Evolutionary conservation across 2,329 filamentous ascomycete species (phyloP).

Genomic region (Falciphora oryzae): DNA sequence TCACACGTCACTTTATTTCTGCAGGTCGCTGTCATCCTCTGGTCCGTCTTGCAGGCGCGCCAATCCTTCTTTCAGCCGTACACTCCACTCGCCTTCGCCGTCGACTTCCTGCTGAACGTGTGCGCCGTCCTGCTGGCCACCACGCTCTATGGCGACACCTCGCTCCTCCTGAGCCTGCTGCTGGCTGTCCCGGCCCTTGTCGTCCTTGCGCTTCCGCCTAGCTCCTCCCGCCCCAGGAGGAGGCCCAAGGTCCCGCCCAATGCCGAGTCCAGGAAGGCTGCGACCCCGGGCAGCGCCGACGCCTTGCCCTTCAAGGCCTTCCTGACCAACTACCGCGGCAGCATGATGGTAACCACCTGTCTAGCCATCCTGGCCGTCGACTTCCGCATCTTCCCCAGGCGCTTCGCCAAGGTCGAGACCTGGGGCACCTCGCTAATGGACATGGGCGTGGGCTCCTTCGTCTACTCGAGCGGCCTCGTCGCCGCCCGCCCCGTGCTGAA

Average conservation of each 20-base stretch:
- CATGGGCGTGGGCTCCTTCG: slow-evolving; percentile 92
- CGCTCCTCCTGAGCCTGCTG: slow-evolving; percentile 68
- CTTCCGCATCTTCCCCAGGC: slow-evolving; percentile 84
- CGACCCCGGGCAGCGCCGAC: slow-evolving; percentile 20
- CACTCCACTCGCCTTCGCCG: slow-evolving; percentile 57
- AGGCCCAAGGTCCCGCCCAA: slow-evolving; percentile 42
- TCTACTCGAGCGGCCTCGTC: slow-evolving; percentile 90
- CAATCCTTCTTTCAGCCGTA: slow-evolving; percentile 79
- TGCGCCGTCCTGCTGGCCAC: slow-evolving; percentile 75
- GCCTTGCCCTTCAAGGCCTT: slow-evolving; percentile 80
- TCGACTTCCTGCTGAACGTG: slow-evolving; percentile 87
- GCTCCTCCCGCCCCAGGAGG: slow-evolving; percentile 36
- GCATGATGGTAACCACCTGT: slow-evolving; percentile 88
- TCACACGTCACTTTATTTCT: neutral
- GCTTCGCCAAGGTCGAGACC: slow-evolving; percentile 97
- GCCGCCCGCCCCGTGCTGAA: slow-evolving; percentile 76
- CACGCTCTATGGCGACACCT: slow-evolving; percentile 74
- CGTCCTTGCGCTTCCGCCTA: slow-evolving; percentile 48
- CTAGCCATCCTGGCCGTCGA: slow-evolving; percentile 94
- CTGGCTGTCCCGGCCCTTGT: slow-evolving; percentile 66
- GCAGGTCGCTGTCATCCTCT: slow-evolving; percentile 76
- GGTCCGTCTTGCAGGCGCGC: slow-evolving; percentile 81
- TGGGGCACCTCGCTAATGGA: slow-evolving; percentile 99
- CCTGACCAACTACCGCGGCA: slow-evolving; percentile 82
- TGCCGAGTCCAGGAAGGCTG: slow-evolving; percentile 26